phyloP scores from a whole-genome alignment of 1,284 basidiomycete genomes.

The Rhodotorula glutinis region DNA sequence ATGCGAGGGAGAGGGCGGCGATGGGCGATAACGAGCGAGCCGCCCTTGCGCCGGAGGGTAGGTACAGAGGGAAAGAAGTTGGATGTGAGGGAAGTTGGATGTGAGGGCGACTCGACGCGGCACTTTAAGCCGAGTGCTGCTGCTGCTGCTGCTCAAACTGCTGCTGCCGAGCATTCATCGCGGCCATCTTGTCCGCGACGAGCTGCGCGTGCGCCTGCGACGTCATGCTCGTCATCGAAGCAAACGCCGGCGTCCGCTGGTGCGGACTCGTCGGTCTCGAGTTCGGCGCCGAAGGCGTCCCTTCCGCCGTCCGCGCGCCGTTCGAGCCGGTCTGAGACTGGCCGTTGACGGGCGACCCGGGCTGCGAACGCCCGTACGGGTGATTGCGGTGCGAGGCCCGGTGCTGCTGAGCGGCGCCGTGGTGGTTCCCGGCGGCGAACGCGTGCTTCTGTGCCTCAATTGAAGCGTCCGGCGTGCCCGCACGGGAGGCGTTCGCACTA shows the following conservation, averaged over 20 bases:
- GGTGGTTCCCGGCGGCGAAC: slow-evolving; percentile 1
- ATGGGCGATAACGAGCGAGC: too few species aligned
- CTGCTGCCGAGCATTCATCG: background rate
- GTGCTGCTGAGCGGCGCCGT: slow-evolving; percentile 2
- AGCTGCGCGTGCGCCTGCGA: background rate
- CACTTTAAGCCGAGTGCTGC: background rate
- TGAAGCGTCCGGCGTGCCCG: slow-evolving; percentile 15
- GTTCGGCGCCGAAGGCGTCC: slow-evolving; percentile 6
- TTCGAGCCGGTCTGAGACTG: background rate
- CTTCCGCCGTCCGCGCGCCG: background rate
- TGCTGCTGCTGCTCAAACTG: background rate
- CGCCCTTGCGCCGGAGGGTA: background rate
- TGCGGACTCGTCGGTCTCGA: slow-evolving; percentile 10
- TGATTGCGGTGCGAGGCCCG: slow-evolving; percentile 22
- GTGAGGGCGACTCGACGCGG: background rate
- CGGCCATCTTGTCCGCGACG: too few species aligned
- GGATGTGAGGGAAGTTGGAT: background rate
- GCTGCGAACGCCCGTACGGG: slow-evolving; percentile 30
- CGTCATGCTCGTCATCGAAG: background rate
- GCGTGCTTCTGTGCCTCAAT: slow-evolving; percentile 13
- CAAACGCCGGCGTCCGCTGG: background rate
- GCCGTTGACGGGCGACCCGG: background rate
- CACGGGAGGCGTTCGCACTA: slow-evolving; percentile 12
- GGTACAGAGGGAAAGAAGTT: background rate
- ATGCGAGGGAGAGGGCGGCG: background rate